These are phyloP conservation scores for Saururus chinensis DNA, from an alignment of 164 flowering plant species.

Conservation along the genomic window DNA sequence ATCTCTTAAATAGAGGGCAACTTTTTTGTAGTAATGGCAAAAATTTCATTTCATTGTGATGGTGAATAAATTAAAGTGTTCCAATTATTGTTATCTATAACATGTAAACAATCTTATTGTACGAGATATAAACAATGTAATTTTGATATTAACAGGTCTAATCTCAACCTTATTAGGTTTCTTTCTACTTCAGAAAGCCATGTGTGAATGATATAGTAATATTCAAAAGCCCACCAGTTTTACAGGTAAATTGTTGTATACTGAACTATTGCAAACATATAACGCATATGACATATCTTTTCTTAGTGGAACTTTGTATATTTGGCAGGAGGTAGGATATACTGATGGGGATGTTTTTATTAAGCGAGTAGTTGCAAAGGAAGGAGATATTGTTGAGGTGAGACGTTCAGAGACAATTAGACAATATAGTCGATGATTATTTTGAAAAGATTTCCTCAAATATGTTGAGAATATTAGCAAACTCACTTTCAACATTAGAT, in stretches of 20 bases:
- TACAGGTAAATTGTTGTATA: slow-evolving; percentile 20
- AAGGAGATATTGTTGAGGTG: slow-evolving; percentile 92
- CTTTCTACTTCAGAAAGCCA: slow-evolving; percentile 91
- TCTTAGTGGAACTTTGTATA: not conserved
- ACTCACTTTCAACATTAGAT: too few relatives aligned
- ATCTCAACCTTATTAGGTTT: slow-evolving; percentile 40
- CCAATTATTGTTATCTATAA: too few relatives aligned
- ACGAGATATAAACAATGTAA: not conserved
- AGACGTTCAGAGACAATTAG: slow-evolving; percentile 1
- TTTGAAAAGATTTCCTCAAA: not conserved
- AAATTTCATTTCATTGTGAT: too few relatives aligned
- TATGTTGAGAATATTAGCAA: not conserved
- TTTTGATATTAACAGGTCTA: slow-evolving; percentile 11
- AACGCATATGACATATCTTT: not conserved
- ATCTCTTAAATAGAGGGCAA: too few relatives aligned
- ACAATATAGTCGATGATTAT: too few relatives aligned
- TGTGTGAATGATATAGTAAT: slow-evolving; percentile 90
- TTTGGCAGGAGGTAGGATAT: slow-evolving; percentile 86
- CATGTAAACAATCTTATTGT: not conserved
- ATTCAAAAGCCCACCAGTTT: slow-evolving; percentile 89
- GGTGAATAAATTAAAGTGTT: too few relatives aligned
- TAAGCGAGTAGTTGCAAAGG: slow-evolving; percentile 88
- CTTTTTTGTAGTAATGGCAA: too few relatives aligned
- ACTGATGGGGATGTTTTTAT: slow-evolving; percentile 95
- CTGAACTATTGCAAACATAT: too few relatives aligned